Base-by-base conservation (phyloP, 2,329 filamentous ascomycete genomes). In the Penicillium sp. region DNA sequence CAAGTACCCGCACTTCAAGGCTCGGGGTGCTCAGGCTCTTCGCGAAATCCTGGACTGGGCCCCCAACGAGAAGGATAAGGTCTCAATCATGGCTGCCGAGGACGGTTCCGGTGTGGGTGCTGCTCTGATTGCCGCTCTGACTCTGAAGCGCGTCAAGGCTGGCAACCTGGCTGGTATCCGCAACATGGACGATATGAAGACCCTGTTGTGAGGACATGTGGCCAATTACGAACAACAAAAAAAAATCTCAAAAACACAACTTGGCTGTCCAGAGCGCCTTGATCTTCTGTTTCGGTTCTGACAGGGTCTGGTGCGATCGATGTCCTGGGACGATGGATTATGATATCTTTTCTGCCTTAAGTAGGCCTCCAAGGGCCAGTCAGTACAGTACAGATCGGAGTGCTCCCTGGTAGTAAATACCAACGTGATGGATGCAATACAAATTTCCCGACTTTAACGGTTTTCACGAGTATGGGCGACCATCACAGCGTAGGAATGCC, bases 1-100 rank as follows among this genome's bases (percentile, higher is more conserved):
- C 78, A 97, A 97, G 68, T 98, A 98, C 72, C 93, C 93, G 9
- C 86, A 95, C 71, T 98, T 98, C 80, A 96, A 96, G 77, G 80
- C 83, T 42, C 85, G 93, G 39, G 90, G 91, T 40, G 91, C 93
- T 10, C 77, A 84, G 65, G 93, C 93, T 18, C 79, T 98, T 37
- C 83, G 87, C 39, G 93, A 98, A 75, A 96, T 98, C 52, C 80
- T 98, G 25, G 91, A 95, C 74, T 97, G 91, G 90, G 81, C 86
- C 2, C 80, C 78, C 39, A 86, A 87, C 71, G 84, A 83, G 66
- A 84, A 89, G 64, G 89, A 97, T 59, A 90, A 89, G 6, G 78
- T 98, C 39, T 84, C 90, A 71, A 82, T 97, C 53, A 69, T 91
- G 51, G 84, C 89, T 32, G 90, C 93, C 46, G 93, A 98, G 71